Evolutionary conservation across 1,284 basidiomycete species (phyloP).

Genomic region (Xerocomus amazonicus): DNA sequence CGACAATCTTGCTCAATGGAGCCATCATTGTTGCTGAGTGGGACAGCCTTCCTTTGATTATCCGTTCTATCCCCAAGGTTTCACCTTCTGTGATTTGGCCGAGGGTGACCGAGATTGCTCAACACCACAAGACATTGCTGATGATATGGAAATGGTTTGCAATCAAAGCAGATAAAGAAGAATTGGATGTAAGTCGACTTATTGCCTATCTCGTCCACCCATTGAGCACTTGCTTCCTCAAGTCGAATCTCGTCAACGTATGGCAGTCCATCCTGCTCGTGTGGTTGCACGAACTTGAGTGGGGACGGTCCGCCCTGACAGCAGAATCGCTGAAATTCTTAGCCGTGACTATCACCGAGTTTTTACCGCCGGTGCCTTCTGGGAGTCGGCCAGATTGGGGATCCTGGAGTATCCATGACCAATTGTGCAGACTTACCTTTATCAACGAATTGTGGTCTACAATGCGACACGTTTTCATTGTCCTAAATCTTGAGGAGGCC

Average conservation of each 20-base stretch:
- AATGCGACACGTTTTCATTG: constrained; percentile 44
- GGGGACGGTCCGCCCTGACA: constrained; percentile 34
- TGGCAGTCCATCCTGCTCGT: constrained; percentile 56
- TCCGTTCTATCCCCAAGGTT: constrained; percentile 25
- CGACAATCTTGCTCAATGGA: constrained; percentile 31
- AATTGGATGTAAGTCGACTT: constrained; percentile 26
- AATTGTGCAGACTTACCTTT: constrained; percentile 35
- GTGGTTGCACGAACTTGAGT: constrained; percentile 42
- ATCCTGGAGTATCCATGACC: constrained; percentile 32
- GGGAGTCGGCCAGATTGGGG: constrained; percentile 20
- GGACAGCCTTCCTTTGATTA: constrained; percentile 17
- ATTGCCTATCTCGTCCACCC: background rate
- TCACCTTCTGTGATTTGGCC: constrained; percentile 36
- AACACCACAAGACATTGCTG: constrained; percentile 43
- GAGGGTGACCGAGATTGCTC: constrained; percentile 42
- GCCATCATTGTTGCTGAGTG: constrained; percentile 22
- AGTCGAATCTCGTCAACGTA: constrained; percentile 40
- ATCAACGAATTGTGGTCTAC: constrained; percentile 47
- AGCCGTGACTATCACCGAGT: constrained; percentile 21
- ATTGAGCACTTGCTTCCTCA: constrained; percentile 8
- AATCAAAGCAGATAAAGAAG: constrained; percentile 12
- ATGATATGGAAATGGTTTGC: constrained; percentile 38
- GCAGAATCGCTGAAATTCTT: constrained; percentile 30
- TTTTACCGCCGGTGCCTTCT: constrained; percentile 20
- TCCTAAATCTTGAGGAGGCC: constrained; percentile 36